These are phyloP conservation scores for Grifola frondosa DNA, from an alignment of 1,284 basidiomycete species.

Conservation along the genomic window DNA sequence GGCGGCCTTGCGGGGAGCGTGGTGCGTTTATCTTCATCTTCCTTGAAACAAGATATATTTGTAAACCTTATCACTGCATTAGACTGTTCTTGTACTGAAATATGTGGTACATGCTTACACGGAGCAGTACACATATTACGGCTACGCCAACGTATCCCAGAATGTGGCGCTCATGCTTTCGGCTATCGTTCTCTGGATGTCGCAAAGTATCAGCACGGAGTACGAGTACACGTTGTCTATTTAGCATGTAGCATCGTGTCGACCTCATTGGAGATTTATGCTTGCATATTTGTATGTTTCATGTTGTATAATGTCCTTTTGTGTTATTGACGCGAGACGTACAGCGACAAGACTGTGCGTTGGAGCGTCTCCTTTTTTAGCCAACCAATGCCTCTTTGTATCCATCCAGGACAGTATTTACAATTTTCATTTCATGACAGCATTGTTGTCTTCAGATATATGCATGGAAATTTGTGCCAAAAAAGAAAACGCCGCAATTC, in stretches of 20 bases:
- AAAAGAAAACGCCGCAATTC: too few species aligned
- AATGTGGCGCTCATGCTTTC: slow-evolving; percentile 93
- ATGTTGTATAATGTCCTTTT: too few species aligned
- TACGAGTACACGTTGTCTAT: slow-evolving; percentile 88
- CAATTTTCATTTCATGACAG: too few species aligned
- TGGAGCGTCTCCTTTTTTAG: too few species aligned
- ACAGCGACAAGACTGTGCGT: too few species aligned
- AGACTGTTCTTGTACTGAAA: slow-evolving; percentile 92
- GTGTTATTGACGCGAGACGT: too few species aligned
- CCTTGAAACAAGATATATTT: slow-evolving; percentile 3
- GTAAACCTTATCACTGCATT: background rate
- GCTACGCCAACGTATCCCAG: slow-evolving; percentile 92
- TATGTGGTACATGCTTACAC: slow-evolving; percentile 79
- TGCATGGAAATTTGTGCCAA: too few species aligned
- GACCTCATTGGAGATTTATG: too few species aligned
- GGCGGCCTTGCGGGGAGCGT: slow-evolving; percentile 93
- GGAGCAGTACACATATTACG: slow-evolving; percentile 87
- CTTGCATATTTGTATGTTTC: too few species aligned
- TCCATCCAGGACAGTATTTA: too few species aligned
- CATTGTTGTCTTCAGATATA: too few species aligned
- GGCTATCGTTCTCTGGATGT: slow-evolving; percentile 83
- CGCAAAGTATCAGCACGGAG: slow-evolving; percentile 77
- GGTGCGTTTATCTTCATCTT: slow-evolving; percentile 57
- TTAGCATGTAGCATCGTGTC: slow-evolving; percentile 35
- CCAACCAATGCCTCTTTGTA: too few species aligned